Percentiles rank a stretch among this genome's conserved stretches.
Conservation (phyloP, 805 yeast species). For the Kluyveromyces lactis region DNA sequence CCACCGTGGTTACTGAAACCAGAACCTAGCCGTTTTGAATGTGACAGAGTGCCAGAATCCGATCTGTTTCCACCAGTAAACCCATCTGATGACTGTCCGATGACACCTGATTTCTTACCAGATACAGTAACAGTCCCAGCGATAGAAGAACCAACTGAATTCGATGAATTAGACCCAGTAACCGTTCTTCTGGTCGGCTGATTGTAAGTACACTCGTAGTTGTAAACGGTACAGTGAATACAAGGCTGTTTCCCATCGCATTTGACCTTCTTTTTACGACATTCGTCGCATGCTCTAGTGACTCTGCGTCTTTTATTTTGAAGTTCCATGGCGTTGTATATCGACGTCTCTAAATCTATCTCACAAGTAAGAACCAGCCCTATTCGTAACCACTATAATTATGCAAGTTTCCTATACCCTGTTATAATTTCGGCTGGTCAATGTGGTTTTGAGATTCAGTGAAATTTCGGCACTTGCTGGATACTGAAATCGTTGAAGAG, state of each 20-base stretch:
- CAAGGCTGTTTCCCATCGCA: constrained; percentile 84
- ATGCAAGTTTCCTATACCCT: too few relatives aligned
- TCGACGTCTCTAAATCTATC: neutral
- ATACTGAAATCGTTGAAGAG: too few relatives aligned
- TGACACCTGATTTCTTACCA: neutral
- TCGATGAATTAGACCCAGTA: constrained; percentile 2
- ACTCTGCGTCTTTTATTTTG: constrained; percentile 31
- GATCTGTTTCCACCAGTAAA: neutral
- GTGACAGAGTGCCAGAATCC: neutral
- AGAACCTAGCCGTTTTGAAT: neutral
- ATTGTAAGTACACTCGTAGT: constrained; percentile 77
- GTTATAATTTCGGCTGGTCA: too few relatives aligned
- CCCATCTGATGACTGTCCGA: neutral
- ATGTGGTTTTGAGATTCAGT: too few relatives aligned
- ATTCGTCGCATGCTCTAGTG: constrained; percentile 40
- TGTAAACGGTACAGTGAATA: constrained; percentile 81
- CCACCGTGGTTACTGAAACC: neutral
- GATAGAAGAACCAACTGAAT: constrained; percentile 2
- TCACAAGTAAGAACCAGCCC: too few relatives aligned
- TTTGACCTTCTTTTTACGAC: constrained; percentile 66
- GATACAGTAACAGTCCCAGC: constrained; percentile 1
- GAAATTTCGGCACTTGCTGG: too few relatives aligned
- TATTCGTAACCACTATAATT: too few relatives aligned
- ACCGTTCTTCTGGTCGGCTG: constrained; percentile 45
- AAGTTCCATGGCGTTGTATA: constrained; percentile 7